Evolutionary conservation across 306 rosid species (phyloP).

Genomic region (Cajanus cajan): DNA sequence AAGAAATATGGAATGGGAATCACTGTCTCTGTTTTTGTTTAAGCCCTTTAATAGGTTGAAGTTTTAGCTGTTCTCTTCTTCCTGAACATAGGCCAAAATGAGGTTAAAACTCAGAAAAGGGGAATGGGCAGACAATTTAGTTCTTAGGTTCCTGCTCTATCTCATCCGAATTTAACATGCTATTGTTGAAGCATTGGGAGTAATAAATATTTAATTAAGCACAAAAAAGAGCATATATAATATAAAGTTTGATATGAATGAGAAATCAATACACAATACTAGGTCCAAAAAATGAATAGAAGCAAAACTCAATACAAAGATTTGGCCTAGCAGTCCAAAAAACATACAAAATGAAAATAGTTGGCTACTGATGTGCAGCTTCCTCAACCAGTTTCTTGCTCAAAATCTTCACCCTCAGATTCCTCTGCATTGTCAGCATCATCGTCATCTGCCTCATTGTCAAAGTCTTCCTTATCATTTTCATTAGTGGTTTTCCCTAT

Average conservation of each 20-base stretch:
- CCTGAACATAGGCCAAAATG: not conserved
- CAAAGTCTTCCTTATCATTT: conserved; percentile 78
- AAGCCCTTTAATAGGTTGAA: not conserved
- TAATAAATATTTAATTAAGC: too few species aligned
- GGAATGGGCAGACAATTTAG: not conserved
- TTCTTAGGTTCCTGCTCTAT: too few species aligned
- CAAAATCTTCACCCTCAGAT: too few species aligned
- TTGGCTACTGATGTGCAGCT: too few species aligned
- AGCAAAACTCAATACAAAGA: conserved; percentile 9
- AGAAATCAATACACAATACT: not conserved
- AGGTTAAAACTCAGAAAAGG: not conserved
- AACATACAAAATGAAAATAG: too few species aligned
- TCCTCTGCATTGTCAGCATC: too few species aligned
- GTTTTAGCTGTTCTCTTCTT: not conserved
- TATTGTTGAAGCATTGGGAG: too few species aligned
- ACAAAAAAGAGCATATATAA: not conserved
- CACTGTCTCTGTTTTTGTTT: not conserved
- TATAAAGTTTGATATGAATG: not conserved
- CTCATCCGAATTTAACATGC: too few species aligned
- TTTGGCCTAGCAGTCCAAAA: too few species aligned
- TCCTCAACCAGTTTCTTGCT: too few species aligned
- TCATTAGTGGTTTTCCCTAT: conserved; percentile 66
- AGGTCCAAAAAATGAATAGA: not conserved
- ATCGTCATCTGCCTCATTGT: conserved; percentile 58
- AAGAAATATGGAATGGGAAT: not conserved